phyloP scores from a whole-genome alignment of 2,329 filamentous ascomycete species.

The Cyphellophora attinorum region DNA sequence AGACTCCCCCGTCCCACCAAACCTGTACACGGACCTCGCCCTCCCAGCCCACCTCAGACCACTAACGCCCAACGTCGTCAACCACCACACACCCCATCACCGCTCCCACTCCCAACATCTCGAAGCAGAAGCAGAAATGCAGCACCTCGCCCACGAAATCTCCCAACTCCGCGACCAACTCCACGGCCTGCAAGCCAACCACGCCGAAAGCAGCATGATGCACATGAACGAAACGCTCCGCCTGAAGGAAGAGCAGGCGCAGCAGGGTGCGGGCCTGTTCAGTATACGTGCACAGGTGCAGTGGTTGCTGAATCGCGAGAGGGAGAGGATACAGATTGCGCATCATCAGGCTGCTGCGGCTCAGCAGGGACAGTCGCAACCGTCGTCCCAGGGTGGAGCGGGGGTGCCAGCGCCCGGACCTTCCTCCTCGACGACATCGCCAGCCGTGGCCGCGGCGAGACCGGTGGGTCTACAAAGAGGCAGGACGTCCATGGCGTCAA shows the following conservation, averaged over 20 bases:
- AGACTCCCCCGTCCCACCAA: slow-evolving; percentile 9
- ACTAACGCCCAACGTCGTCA: slow-evolving; percentile 16
- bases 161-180: slow-evolving; percentile 29
- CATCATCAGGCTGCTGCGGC: neutral
- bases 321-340: slow-evolving; percentile 19
- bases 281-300: slow-evolving; percentile 52
- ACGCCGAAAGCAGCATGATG: slow-evolving; percentile 52
- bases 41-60: slow-evolving; percentile 15
- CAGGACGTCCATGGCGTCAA: no score
- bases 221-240: slow-evolving; percentile 54
- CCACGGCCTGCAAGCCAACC: slow-evolving; percentile 45
- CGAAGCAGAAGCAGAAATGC: slow-evolving; percentile 49
- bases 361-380: neutral
- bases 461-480: no score
- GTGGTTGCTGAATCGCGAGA: slow-evolving; percentile 50
- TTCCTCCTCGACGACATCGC: no score
- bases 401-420: no score
- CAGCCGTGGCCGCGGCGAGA: no score
- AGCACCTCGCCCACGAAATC: slow-evolving; percentile 16
- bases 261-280: slow-evolving; percentile 50
- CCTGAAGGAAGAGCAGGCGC: slow-evolving; percentile 52
- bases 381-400: neutral
- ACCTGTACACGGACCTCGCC: no score
- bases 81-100: no score
- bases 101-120: no score